phyloP scores from a whole-genome alignment of 2,329 filamentous ascomycete genomes.

The Neophaeococcomyces mojaviensis region DNA sequence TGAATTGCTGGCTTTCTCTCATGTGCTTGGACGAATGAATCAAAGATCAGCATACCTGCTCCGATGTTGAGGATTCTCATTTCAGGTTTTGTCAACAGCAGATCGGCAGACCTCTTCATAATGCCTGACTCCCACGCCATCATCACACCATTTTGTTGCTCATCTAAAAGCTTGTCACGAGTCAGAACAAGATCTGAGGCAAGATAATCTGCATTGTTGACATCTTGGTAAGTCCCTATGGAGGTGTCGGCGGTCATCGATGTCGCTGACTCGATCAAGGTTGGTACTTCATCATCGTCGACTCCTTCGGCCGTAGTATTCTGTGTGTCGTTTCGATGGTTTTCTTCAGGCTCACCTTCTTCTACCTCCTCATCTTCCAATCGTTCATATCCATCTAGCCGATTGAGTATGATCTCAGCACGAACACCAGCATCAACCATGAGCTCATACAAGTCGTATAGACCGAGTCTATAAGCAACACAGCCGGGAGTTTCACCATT shows the following conservation, averaged over 20 bases:
- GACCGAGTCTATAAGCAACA: slow-evolving; percentile 62
- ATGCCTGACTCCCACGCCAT: slow-evolving; percentile 88
- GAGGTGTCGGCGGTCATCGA: slow-evolving; percentile 15
- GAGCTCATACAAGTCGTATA: slow-evolving; percentile 65
- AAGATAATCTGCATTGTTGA: slow-evolving; percentile 46
- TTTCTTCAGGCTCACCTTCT: slow-evolving; percentile 27
- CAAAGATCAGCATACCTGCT: slow-evolving; percentile 86
- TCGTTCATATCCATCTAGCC: slow-evolving; percentile 74
- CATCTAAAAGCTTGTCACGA: slow-evolving; percentile 62
- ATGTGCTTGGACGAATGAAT: slow-evolving; percentile 58
- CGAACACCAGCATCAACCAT: slow-evolving; percentile 86
- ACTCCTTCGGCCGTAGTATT: slow-evolving; percentile 32
- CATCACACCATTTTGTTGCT: slow-evolving; percentile 77
- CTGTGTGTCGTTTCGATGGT: slow-evolving; percentile 30
- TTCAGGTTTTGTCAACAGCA: slow-evolving; percentile 54
- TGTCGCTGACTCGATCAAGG: slow-evolving; percentile 23
- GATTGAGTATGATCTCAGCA: slow-evolving; percentile 75
- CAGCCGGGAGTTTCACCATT: slow-evolving; percentile 89
- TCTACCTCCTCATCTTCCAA: slow-evolving; percentile 45
- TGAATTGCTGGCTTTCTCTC: slow-evolving; percentile 60
- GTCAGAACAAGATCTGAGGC: slow-evolving; percentile 59
- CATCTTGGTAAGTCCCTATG: slow-evolving; percentile 7
- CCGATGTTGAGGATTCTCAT: slow-evolving; percentile 76
- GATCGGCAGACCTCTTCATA: slow-evolving; percentile 68
- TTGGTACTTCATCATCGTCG: slow-evolving; percentile 12